A percentile compares a stretch with the other conserved stretches of the same genome.
Evolutionary conservation across 148 eudicot genomes (phyloP).

Genomic region (Fallopia convolvulus): DNA sequence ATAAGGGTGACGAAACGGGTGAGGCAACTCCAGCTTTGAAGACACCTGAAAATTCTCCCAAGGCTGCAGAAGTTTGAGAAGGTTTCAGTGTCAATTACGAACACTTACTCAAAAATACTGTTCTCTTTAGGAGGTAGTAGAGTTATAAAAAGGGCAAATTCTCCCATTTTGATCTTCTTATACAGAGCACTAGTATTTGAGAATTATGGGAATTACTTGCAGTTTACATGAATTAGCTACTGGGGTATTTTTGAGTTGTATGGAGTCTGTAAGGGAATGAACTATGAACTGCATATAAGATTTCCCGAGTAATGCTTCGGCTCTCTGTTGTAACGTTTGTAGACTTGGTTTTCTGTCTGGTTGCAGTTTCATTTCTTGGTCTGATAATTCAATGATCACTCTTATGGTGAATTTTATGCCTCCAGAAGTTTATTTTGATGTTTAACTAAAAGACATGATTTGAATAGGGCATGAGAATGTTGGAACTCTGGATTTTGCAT

Average conservation of each 20-base stretch:
- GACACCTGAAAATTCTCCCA: slow-evolving; percentile 84
- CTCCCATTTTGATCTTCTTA: not conserved
- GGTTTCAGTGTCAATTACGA: not conserved
- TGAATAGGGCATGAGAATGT: no score
- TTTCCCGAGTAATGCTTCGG: not conserved
- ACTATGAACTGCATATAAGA: slow-evolving; percentile 11
- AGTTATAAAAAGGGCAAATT: not conserved
- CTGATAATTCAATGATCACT: not conserved
- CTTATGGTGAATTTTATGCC: not conserved
- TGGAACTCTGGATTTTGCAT: no score
- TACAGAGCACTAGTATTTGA: not conserved
- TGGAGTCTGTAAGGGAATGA: slow-evolving; percentile 3
- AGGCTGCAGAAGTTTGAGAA: slow-evolving; percentile 38
- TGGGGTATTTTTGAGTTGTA: not conserved
- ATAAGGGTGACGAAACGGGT: slow-evolving; percentile 29
- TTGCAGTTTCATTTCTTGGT: not conserved
- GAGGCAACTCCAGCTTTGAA: slow-evolving; percentile 24
- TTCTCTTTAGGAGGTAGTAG: not conserved
- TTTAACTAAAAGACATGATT: no score
- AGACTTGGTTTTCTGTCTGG: slow-evolving; percentile 1
- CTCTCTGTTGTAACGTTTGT: slow-evolving; percentile 11
- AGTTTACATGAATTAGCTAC: not conserved
- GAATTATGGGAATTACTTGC: not conserved
- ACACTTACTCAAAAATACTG: not conserved
- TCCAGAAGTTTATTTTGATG: no score